Evolutionary conservation across 139 green algal genomes (phyloP), one percentile per base, ranked within the genome.

Genomic region (Chlorella vulgaris): DNA sequence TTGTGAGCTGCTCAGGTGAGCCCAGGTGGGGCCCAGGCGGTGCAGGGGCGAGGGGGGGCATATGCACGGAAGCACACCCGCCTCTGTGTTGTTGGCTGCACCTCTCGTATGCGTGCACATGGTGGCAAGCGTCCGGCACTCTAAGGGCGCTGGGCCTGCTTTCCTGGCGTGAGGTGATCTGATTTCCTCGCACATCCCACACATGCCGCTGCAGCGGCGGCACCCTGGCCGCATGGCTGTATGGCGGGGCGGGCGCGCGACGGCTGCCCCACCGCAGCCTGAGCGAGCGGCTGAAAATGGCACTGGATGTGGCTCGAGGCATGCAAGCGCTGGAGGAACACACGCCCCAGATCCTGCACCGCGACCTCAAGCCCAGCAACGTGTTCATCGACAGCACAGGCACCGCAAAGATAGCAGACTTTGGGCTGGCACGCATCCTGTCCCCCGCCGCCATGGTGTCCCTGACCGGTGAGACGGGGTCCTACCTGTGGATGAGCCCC

Each of bases 401-500:
- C 31, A 50, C 50, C 21, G 50, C 50, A 31, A 78, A 74, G 42
- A 67, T 82, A 22, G 93, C 89, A 7, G 94, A 98, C 86, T 95
- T 97, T 87, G 94, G 94, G 2, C 85, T 98, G 33, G 87, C 90
- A 0, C 81, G 92, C 4, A 74, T 86, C 53, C 71, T 94, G 28
- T 83, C 73, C n/a, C 70, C 68, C 2, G 76, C 65, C 0, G 77
- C 77, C 18, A 78, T 81, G 83, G 76, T 40, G 55, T 76, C 33
- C 7, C 81, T 98, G 19, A 96, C 94, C 1, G 91, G 91, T 1
- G 94, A 98, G 87, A 97, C 93, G 1, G 94, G 94, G 38, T 95
- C 89, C 3, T 98, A 98, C 78, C 55, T 94, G 65, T 97, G 97
- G 88, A 98, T 98, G 94, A 86, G 87, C 3, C 94, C 94, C 4